These are phyloP conservation scores for Sugiyamaella novakii DNA, from an alignment of 1,139 yeast species.

Conservation along the genomic window DNA sequence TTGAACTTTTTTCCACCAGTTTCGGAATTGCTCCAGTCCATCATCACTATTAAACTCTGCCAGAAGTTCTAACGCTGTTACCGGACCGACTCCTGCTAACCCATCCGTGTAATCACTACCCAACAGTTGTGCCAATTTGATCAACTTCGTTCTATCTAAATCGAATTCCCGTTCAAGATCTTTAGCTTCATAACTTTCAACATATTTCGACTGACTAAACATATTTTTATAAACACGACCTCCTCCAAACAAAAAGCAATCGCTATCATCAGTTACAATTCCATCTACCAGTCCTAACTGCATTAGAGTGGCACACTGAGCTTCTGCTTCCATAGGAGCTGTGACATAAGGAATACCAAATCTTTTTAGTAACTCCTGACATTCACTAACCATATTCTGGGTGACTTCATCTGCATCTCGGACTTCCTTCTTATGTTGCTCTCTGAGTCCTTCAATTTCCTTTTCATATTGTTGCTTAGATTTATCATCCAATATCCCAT, in stretches of 20 bases:
- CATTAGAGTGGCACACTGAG: constrained; percentile 86
- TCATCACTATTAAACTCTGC: constrained; percentile 68
- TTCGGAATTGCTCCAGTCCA: constrained; percentile 47
- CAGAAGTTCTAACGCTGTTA: constrained; percentile 85
- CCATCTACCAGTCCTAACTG: constrained; percentile 82
- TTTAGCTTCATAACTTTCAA: constrained; percentile 72
- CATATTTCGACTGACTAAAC: constrained; percentile 92
- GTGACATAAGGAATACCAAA: constrained; percentile 94
- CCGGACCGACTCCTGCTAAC: constrained; percentile 89
- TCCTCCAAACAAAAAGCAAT: constrained; percentile 94
- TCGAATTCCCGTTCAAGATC: constrained; percentile 70
- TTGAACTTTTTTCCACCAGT: constrained; percentile 60
- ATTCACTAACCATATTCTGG: constrained; percentile 80
- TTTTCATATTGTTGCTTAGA: constrained; percentile 50
- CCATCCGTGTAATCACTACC: constrained; percentile 98
- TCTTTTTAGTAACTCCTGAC: constrained; percentile 78
- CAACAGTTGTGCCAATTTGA: constrained; percentile 75
- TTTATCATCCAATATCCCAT: constrained; percentile 21
- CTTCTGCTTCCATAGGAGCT: constrained; percentile 99
- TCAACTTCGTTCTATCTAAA: constrained; percentile 60
- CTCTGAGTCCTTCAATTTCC: constrained; percentile 52
- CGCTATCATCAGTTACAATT: constrained; percentile 95
- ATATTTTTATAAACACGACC: constrained; percentile 81
- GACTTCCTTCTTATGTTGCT: constrained; percentile 63
- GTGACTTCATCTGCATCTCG: constrained; percentile 94